Evolutionary conservation across 257 asterid genomes (phyloP).

Genomic region (Leonotis leonurus): DNA sequence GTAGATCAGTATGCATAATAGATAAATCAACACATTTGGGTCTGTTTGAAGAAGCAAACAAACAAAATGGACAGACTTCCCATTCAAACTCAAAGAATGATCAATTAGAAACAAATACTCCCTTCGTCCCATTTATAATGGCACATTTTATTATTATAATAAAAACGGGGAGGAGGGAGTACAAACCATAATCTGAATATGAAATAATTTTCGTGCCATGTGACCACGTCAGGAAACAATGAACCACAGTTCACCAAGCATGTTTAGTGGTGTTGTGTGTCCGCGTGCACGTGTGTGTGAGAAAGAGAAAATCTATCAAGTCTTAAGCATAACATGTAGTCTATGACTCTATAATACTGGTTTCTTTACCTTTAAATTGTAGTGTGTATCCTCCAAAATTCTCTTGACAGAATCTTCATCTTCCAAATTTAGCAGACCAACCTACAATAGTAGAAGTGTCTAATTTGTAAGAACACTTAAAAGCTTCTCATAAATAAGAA

Average conservation of each 20-base stretch:
- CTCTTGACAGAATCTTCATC: slow-evolving; percentile 76
- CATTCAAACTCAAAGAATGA: not conserved
- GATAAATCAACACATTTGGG: not conserved
- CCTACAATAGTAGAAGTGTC: slow-evolving; percentile 36
- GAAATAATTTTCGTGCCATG: not conserved
- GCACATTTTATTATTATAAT: too few species aligned
- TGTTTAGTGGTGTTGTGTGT: too few species aligned
- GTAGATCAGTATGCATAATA: slow-evolving; percentile 3
- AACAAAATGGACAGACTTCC: not conserved
- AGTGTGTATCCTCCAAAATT: slow-evolving; percentile 60
- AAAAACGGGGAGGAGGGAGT: too few species aligned
- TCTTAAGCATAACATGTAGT: too few species aligned
- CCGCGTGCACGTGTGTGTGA: too few species aligned
- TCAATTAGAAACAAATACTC: not conserved
- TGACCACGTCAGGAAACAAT: slow-evolving; percentile 12
- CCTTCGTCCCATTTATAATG: too few species aligned
- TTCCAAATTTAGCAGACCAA: slow-evolving; percentile 89
- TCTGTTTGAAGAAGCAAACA: too few species aligned
- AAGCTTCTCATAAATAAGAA: too few species aligned
- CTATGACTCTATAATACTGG: slow-evolving; percentile 7
- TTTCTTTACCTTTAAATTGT: slow-evolving; percentile 66
- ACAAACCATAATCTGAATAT: not conserved
- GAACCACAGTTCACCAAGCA: too few species aligned
- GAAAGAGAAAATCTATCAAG: not conserved
- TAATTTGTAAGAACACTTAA: too few species aligned